phyloP scores from a whole-genome alignment of 1,284 basidiomycete genomes.

The Trichosporon coremiiforme region DNA sequence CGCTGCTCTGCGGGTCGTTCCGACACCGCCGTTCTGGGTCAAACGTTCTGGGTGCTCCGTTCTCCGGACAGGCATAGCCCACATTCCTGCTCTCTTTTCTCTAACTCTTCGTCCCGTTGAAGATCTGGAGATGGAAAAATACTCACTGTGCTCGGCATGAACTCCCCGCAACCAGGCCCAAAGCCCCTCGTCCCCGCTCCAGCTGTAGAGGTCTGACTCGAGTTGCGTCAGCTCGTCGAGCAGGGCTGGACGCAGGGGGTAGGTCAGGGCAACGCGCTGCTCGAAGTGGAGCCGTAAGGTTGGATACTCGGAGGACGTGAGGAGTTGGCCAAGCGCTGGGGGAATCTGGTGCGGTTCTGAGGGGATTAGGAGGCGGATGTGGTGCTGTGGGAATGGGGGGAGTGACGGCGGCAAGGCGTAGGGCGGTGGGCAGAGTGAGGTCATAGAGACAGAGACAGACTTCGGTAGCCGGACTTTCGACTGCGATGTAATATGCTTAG shows the following conservation, averaged over 20 bases:
- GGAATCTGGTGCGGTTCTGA: not conserved
- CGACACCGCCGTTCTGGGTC: not conserved
- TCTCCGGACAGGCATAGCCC: not conserved
- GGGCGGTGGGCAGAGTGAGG: not conserved
- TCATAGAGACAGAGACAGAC: not conserved
- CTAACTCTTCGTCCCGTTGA: no score
- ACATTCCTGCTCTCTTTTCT: not conserved
- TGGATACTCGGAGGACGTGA: not conserved
- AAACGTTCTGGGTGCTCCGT: not conserved
- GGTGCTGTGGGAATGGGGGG: not conserved
- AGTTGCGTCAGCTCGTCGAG: constrained; percentile 10
- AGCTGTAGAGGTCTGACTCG: constrained; percentile 4
- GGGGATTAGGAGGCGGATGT: not conserved
- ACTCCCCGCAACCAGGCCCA: constrained; percentile 9
- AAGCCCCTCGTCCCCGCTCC: not conserved
- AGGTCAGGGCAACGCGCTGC: not conserved
- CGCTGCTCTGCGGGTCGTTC: not conserved
- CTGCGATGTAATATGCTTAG: not conserved
- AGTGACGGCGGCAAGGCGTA: constrained; percentile 1
- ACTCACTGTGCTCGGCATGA: constrained; percentile 16
- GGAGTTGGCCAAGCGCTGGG: not conserved
- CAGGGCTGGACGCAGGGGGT: not conserved
- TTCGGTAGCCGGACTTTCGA: not conserved
- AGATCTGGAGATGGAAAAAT: no score
- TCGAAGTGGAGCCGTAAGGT: not conserved